Evolutionary conservation across 2,329 filamentous ascomycete genomes (phyloP).

Genomic region (Aureobasidium namibiae): DNA sequence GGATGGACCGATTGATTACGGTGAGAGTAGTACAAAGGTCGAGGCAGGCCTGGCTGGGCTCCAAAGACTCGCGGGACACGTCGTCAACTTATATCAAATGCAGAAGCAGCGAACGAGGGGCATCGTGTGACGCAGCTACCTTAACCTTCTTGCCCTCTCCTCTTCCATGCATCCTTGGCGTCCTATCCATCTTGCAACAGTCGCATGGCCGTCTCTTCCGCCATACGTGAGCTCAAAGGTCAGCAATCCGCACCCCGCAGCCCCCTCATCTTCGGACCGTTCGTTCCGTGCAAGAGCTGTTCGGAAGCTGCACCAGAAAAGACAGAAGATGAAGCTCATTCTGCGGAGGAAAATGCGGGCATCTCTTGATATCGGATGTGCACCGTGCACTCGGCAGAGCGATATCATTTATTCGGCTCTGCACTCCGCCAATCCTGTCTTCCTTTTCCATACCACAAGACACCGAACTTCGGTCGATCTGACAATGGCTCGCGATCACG

Average conservation of each 20-base stretch:
- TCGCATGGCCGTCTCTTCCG: not conserved
- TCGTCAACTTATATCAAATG: not conserved
- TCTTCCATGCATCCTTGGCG: not conserved
- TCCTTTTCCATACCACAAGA: not conserved
- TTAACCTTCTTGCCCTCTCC: not conserved
- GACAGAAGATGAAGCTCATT: not conserved
- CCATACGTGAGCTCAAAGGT: not conserved
- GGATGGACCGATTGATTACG: not conserved
- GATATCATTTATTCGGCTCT: not conserved
- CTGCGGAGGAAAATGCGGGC: not conserved
- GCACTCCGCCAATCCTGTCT: not conserved
- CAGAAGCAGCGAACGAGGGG: not conserved
- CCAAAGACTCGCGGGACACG: not conserved
- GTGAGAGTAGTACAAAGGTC: not conserved
- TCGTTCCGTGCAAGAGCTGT: not conserved
- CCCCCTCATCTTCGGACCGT: not conserved
- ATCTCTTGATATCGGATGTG: not conserved
- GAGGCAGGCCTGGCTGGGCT: not conserved
- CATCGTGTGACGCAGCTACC: not conserved
- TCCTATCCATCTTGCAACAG: not conserved
- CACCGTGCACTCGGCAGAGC: conserved; percentile 1
- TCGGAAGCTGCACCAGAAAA: not conserved
- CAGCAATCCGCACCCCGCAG: not conserved
- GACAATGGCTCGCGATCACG: not conserved
- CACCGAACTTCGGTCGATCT: not conserved